Percentiles rank a stretch among this genome's conserved stretches.
Conservation (phyloP, 208 protist species). For the Wallacemonas collosoma region DNA sequence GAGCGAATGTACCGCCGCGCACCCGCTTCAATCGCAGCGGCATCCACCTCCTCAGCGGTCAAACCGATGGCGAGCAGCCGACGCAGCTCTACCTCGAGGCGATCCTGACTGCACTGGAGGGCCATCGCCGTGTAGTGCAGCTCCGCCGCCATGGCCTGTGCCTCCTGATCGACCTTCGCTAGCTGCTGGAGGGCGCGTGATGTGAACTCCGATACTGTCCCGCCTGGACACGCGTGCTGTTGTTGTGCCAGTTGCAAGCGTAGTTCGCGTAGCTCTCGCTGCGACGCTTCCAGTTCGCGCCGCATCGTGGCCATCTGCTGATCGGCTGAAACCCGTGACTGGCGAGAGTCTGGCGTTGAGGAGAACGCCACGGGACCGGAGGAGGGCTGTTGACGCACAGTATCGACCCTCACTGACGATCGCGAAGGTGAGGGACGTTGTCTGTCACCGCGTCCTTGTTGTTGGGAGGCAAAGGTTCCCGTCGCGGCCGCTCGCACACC, state of each 20-base stretch:
- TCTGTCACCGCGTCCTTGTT: no score
- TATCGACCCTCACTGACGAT: no score
- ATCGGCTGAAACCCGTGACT: background rate
- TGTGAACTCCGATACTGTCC: background rate
- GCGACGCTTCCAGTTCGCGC: constrained; percentile 30
- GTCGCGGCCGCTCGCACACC: no score
- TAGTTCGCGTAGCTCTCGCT: constrained; percentile 49
- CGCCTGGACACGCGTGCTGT: background rate
- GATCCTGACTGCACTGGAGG: constrained; percentile 63
- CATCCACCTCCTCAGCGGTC: constrained; percentile 44
- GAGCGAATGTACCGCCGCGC: constrained; percentile 70
- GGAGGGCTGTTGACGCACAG: background rate
- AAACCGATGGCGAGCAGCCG: constrained; percentile 59
- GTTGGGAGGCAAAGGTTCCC: no score
- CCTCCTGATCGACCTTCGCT: constrained; percentile 43
- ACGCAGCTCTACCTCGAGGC: constrained; percentile 75
- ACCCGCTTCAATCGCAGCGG: constrained; percentile 70
- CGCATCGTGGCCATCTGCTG: background rate
- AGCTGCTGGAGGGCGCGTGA: constrained; percentile 39
- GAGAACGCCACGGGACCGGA: background rate
- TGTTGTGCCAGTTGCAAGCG: constrained; percentile 58
- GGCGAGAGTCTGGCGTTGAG: background rate
- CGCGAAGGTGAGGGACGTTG: no score
- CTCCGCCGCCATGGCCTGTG: constrained; percentile 49
- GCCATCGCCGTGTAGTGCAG: constrained; percentile 78